Evolutionary conservation across 1,284 basidiomycete species (phyloP).

Genomic region (Fistulinella staudtii): DNA sequence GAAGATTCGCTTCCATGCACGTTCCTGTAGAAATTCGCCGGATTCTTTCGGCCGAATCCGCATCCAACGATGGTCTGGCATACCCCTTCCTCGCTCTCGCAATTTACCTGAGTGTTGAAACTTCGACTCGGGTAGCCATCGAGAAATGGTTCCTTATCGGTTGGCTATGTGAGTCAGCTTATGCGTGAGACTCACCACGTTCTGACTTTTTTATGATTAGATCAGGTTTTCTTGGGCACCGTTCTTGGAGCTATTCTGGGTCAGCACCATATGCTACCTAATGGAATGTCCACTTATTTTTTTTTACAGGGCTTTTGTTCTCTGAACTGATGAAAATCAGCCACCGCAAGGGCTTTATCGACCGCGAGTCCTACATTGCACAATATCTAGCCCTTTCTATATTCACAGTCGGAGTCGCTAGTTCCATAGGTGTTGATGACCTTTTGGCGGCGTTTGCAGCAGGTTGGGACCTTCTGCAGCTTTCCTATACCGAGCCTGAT

Average conservation of each 20-base stretch:
- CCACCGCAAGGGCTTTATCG: constrained; percentile 73
- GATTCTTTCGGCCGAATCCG: constrained; percentile 88
- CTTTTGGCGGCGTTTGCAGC: constrained; percentile 90
- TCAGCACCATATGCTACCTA: constrained; percentile 2
- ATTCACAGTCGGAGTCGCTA: constrained; percentile 76
- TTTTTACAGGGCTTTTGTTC: constrained; percentile 58
- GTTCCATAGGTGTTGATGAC: constrained; percentile 80
- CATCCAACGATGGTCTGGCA: constrained; percentile 83
- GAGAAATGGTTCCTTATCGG: constrained; percentile 80
- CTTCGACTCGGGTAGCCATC: constrained; percentile 60
- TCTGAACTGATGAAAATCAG: constrained; percentile 81
- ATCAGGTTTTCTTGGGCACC: constrained; percentile 83
- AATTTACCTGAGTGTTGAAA: constrained; percentile 79
- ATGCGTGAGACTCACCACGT: background rate
- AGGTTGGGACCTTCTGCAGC: constrained; percentile 44
- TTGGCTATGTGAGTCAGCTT: constrained; percentile 59
- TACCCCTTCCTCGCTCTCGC: constrained; percentile 91
- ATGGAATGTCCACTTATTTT: constrained; percentile 1
- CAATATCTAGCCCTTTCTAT: constrained; percentile 85
- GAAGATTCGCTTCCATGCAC: constrained; percentile 84
- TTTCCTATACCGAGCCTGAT: background rate
- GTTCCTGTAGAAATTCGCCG: constrained; percentile 83
- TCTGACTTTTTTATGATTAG: constrained; percentile 37
- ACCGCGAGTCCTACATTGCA: constrained; percentile 89
- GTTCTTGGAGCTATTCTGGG: constrained; percentile 77